Evolutionary conservation across 192 early-diverging fungal genomes (phyloP), one percentile per base, ranked within the genome.

Genomic region (Coemansia sp.): DNA sequence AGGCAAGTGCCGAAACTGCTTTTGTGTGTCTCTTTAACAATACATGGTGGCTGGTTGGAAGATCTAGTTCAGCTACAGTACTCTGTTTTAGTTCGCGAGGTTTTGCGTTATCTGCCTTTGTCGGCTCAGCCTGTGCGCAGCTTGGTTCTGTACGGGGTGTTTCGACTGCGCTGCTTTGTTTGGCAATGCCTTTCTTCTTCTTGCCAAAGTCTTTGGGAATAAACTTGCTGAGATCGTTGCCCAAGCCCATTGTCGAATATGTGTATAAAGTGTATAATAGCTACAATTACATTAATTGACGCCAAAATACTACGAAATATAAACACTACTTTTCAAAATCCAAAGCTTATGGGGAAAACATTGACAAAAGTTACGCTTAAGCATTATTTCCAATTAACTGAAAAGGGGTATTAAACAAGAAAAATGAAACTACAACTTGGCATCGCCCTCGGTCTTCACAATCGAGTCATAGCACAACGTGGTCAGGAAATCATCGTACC

Each of bases 401-500:
- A 17, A 40, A 25, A 54, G 7, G 56, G 37, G 20, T 28, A 58
- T 40, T n/a, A 28, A 23, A 60, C 14, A 60, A 20, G 26, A 19
- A 48, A 11, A 31, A 48, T n/a, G 53, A 50, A 36, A 48, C 48
- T 70, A 79, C 38, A 79, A 68, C 65, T 58, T 79, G 66, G 76
- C 49, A 19, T 48, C 38, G 57, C 40, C 48, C 61, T 78, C 70
- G 47, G 63, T 67, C 67, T 66, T 63, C 62, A 89, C 77, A 65
- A 97, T 95, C 36, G 91, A 88, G 82, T 94, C 89, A 77, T 97
- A 97, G 75, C 93, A 89, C 53, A 95, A 82, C 6, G 90, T 89
- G 64, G 96, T 96, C 74, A 98, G 84, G 79, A 98, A 98, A 65
- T 98, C 96, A 59, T 90, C 88, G 71, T 95, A 96, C 63, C 78